phyloP scores from a whole-genome alignment of 2,329 filamentous ascomycete species.

The Zelopaecilomyces penicillatus region DNA sequence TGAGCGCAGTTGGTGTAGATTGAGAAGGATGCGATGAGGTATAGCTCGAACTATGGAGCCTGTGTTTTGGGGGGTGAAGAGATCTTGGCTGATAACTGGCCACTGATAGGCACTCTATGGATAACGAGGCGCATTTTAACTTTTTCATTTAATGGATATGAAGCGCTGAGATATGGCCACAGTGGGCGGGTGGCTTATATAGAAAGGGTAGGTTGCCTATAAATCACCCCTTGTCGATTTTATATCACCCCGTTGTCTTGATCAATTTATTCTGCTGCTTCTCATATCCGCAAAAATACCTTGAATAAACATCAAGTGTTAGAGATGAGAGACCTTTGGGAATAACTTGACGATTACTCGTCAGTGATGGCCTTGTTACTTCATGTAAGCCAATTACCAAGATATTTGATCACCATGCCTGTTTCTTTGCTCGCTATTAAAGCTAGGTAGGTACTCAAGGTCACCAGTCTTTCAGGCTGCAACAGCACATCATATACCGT shows the following conservation, averaged over 20 bases:
- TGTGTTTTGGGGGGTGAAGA: slow-evolving; percentile 4
- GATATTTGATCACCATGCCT: too few species aligned
- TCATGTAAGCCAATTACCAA: too few species aligned
- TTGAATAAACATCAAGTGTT: too few species aligned
- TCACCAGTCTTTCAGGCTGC: too few species aligned
- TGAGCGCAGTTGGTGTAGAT: slow-evolving; percentile 9
- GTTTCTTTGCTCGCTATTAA: too few species aligned
- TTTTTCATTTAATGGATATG: neutral
- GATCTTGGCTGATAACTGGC: neutral
- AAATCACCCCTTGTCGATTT: neutral
- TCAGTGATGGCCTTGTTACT: too few species aligned
- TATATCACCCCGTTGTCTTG: neutral
- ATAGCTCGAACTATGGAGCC: slow-evolving; percentile 5
- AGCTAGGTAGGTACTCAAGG: too few species aligned
- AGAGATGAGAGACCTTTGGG: too few species aligned
- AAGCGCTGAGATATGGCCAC: neutral
- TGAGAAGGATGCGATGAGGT: slow-evolving; percentile 8
- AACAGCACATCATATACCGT: too few species aligned
- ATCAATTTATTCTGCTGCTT: too few species aligned
- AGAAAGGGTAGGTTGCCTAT: neutral
- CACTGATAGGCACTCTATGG: neutral
- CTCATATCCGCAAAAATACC: too few species aligned
- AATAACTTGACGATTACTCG: too few species aligned
- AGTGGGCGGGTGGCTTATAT: neutral
- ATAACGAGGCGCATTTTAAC: neutral